Conservation (phyloP, 371 early-diverging fungal species). For the Choanephora cucurbitarum region DNA sequence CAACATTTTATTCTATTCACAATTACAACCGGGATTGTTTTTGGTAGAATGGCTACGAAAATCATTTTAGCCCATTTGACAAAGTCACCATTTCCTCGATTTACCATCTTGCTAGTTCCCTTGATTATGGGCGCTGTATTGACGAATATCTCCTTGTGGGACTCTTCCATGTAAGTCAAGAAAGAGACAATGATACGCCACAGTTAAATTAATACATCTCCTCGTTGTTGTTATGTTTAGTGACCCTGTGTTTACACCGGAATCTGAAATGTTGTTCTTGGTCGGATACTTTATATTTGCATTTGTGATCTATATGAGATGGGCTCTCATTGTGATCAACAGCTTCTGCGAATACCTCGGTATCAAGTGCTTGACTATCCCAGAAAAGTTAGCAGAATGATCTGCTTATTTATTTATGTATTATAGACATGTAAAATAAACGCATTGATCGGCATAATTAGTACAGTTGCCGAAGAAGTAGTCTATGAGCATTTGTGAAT, state of each 20-base stretch:
- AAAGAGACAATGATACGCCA: too few relatives aligned
- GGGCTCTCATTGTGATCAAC: slow-evolving; percentile 85
- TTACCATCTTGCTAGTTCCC: slow-evolving; percentile 73
- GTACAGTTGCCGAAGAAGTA: too few relatives aligned
- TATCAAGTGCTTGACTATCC: slow-evolving; percentile 84
- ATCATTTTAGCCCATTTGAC: slow-evolving; percentile 89
- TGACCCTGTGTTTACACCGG: slow-evolving; percentile 64
- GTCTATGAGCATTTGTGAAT: too few relatives aligned
- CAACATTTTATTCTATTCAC: slow-evolving; percentile 74
- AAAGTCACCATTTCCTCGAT: slow-evolving; percentile 75
- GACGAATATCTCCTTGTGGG: slow-evolving; percentile 53
- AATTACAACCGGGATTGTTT: slow-evolving; percentile 74
- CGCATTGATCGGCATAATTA: too few relatives aligned
- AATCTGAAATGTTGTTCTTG: slow-evolving; percentile 72
- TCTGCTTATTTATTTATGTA: slow-evolving; percentile 1
- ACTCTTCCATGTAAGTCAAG: slow-evolving; percentile 40
- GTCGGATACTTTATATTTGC: slow-evolving; percentile 72
- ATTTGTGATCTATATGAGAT: slow-evolving; percentile 76
- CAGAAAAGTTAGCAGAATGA: slow-evolving; percentile 30
- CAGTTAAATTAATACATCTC: too few relatives aligned
- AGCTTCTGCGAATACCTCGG: slow-evolving; percentile 84
- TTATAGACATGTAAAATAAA: slow-evolving; percentile 1
- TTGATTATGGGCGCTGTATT: slow-evolving; percentile 70
- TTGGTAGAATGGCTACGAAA: slow-evolving; percentile 88
- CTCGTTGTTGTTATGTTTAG: slow-evolving; percentile 33